phyloP scores from a whole-genome alignment of 208 protist species.

The Wallacemonas sp. region DNA sequence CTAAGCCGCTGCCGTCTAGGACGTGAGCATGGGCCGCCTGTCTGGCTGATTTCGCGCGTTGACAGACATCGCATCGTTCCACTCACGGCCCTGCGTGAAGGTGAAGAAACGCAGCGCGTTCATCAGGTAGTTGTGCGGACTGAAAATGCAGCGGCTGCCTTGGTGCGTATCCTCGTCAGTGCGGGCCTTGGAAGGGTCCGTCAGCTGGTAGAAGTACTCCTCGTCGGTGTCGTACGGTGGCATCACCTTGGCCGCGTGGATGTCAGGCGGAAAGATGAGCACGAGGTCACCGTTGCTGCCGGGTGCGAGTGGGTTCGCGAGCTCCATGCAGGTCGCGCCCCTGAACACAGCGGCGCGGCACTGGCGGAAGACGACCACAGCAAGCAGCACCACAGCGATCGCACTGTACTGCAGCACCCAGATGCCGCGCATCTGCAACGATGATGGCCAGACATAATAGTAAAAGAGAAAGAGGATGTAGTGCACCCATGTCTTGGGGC shows the following conservation, averaged over 20 bases:
- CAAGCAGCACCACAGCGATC: constrained; percentile 23
- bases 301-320: constrained; percentile 74
- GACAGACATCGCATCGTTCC: constrained; percentile 58
- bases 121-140: constrained; percentile 25
- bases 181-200: constrained; percentile 38
- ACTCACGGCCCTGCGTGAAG: constrained; percentile 37
- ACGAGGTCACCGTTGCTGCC: constrained; percentile 60
- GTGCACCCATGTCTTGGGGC: constrained; percentile 9
- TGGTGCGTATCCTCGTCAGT: background rate
- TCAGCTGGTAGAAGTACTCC: constrained; percentile 36
- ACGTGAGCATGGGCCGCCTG: constrained; percentile 30
- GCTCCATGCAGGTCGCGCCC: constrained; percentile 65
- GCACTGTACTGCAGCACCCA: constrained; percentile 69
- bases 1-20: too few relatives aligned
- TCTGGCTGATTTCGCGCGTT: constrained; percentile 53
- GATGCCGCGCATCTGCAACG: constrained; percentile 41
- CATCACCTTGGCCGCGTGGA: constrained; percentile 11
- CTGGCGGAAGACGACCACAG: constrained; percentile 25
- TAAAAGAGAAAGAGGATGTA: constrained; percentile 26
- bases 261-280: constrained; percentile 48
- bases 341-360: constrained; percentile 49
- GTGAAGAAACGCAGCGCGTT: constrained; percentile 36
- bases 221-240: constrained; percentile 27
- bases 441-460: constrained; percentile 52
- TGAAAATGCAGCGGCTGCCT: constrained; percentile 50